A percentile compares a stretch with the other conserved stretches of the same genome.
phyloP scores from a whole-genome alignment of 768 basidiomycete species.

The Tephrocybe rancida region DNA sequence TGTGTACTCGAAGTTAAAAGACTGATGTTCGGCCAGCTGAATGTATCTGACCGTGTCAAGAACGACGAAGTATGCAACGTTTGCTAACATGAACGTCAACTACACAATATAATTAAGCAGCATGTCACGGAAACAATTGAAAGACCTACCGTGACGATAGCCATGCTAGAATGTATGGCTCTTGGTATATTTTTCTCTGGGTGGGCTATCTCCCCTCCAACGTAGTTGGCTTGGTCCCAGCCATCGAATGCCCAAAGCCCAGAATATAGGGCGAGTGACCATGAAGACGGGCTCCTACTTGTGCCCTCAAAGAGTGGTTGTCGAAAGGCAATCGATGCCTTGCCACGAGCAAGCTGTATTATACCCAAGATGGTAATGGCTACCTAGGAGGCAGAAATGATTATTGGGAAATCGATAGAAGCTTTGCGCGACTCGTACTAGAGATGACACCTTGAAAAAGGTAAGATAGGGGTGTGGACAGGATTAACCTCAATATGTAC shows the following conservation, averaged over 20 bases:
- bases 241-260: conserved; percentile 96
- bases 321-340: conserved; percentile 66
- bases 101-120: conserved; percentile 24
- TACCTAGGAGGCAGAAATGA: conserved; percentile 40
- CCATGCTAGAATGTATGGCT: conserved; percentile 91
- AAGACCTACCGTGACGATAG: conserved; percentile 66
- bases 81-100: conserved; percentile 79
- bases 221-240: conserved; percentile 93
- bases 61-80: conserved; percentile 91
- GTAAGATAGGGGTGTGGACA: neutral
- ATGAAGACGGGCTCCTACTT: conserved; percentile 77
- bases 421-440: conserved; percentile 46
- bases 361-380: conserved; percentile 80
- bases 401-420: conserved; percentile 7
- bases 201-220: conserved; percentile 85
- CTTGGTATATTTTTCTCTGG: conserved; percentile 87
- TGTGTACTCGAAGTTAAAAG: conserved; percentile 22
- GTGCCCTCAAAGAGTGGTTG: conserved; percentile 73
- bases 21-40: neutral
- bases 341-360: conserved; percentile 72
- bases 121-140: conserved; percentile 5
- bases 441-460: conserved; percentile 53
- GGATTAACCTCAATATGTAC: conserved; percentile 35
- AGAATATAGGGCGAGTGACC: conserved; percentile 93
- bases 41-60: conserved; percentile 67